Evolutionary conservation across 352 stramenopile genomes (phyloP).

Genomic region (Phytophthora foliorum): DNA sequence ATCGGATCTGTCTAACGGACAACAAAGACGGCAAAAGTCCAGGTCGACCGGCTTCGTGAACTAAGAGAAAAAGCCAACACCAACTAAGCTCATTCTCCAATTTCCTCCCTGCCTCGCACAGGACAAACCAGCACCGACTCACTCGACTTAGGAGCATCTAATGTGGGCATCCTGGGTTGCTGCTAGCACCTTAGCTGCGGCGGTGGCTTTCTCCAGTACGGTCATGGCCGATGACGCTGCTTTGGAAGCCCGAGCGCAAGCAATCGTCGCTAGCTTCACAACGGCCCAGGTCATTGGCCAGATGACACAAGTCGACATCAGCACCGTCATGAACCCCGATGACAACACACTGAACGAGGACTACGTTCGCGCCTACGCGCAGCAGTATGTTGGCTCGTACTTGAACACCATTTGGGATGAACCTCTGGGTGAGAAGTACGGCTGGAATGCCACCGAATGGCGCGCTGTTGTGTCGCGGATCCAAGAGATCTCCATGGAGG

Average conservation of each 20-base stretch:
- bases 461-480: conserved; percentile 68
- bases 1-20: conserved; percentile 1
- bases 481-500: conserved; percentile 78
- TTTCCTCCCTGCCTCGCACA: conserved; percentile 26
- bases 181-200: conserved; percentile 11
- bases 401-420: conserved; percentile 82
- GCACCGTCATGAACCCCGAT: conserved; percentile 63
- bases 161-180: conserved; percentile 32
- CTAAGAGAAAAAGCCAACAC: conserved; percentile 17
- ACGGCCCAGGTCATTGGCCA: conserved; percentile 73
- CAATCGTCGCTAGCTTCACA: conserved; percentile 25
- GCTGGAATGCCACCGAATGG: conserved; percentile 73
- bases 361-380: conserved; percentile 61
- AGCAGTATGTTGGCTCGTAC: conserved; percentile 86
- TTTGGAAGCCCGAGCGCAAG: conserved; percentile 20
- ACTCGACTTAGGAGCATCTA: neutral
- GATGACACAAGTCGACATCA: conserved; percentile 92
- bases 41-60: neutral
- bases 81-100: conserved; percentile 25
- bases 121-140: conserved; percentile 12
- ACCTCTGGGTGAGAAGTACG: conserved; percentile 46
- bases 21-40: neutral
- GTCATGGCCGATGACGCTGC: conserved; percentile 13
- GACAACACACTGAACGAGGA: conserved; percentile 64
- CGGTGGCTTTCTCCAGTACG: conserved; percentile 1